phyloP scores from a whole-genome alignment of 2,329 filamentous ascomycete species.

The Ciborinia camelliae region DNA sequence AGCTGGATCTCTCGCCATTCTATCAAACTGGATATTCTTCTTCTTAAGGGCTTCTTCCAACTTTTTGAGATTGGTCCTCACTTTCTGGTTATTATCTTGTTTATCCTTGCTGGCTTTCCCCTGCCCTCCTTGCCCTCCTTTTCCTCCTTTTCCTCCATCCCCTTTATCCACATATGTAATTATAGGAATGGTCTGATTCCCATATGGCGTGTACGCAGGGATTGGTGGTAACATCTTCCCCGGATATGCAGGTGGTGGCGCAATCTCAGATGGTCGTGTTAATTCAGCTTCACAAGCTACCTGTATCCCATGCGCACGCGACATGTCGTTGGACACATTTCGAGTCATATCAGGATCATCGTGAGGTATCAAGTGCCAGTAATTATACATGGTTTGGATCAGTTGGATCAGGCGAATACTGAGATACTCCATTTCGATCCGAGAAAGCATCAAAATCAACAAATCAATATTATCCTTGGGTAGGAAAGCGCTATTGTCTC shows the following conservation, averaged over 20 bases:
- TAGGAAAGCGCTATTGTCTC: conserved; percentile 6
- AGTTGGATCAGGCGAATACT: conserved; percentile 12
- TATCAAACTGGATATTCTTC: not conserved
- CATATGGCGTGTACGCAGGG: conserved; percentile 11
- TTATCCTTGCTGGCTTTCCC: not conserved
- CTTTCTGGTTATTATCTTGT: not conserved
- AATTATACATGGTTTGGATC: not conserved
- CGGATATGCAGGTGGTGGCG: conserved; percentile 18
- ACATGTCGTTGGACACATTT: not conserved
- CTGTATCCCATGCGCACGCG: not conserved
- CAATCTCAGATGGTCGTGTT: conserved; percentile 12
- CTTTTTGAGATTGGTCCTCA: not conserved
- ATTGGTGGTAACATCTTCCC: conserved; percentile 5
- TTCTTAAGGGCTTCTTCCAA: not conserved
- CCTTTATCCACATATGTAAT: not conserved
- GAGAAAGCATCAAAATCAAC: conserved; percentile 11
- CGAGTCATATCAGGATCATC: not conserved
- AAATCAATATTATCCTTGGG: conserved; percentile 14
- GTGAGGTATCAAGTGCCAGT: conserved; percentile 13
- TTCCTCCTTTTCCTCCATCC: not conserved
- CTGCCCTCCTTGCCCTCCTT: not conserved
- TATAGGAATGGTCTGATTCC: not conserved
- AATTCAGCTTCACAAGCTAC: conserved; percentile 16
- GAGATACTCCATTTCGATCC: conserved; percentile 19
- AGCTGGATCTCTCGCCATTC: not conserved